Evolutionary conservation across 2,329 filamentous ascomycete species (phyloP).

Genomic region (Capronia americana): DNA sequence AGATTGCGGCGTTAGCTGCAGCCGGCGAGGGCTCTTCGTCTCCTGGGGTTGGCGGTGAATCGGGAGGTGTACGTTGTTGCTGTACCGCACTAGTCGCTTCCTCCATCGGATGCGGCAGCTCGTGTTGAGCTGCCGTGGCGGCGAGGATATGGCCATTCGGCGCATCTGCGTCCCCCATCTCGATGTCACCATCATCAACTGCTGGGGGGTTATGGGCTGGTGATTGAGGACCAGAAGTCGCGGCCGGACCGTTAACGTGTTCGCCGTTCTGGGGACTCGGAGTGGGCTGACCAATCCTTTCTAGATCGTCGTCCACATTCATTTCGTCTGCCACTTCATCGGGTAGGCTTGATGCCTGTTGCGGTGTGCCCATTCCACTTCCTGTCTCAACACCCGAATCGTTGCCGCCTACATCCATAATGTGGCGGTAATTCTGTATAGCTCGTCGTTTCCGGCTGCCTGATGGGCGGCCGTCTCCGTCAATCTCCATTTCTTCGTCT

Average conservation of each 20-base stretch:
- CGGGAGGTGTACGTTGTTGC: constrained; percentile 43
- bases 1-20: constrained; percentile 12
- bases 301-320: constrained; percentile 45
- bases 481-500: constrained; percentile 74
- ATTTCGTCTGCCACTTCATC: constrained; percentile 55
- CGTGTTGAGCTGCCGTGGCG: constrained; percentile 44
- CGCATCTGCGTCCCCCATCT: constrained; percentile 52
- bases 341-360: constrained; percentile 49
- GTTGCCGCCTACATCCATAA: constrained; percentile 60
- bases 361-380: constrained; percentile 58
- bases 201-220: constrained; percentile 9
- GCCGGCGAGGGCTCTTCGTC: constrained; percentile 17
- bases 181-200: constrained; percentile 38
- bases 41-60: constrained; percentile 37
- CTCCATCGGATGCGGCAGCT: constrained; percentile 41
- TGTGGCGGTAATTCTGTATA: constrained; percentile 73
- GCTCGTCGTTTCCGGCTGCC: constrained; percentile 85
- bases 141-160: constrained; percentile 45
- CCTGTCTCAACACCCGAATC: constrained; percentile 57
- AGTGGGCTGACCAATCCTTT: constrained; percentile 31
- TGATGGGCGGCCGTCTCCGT: constrained; percentile 76
- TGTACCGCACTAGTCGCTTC: constrained; percentile 31
- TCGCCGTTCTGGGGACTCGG: constrained; percentile 23
- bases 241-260: constrained; percentile 29
- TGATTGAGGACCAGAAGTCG: constrained; percentile 31